A percentile compares a stretch with the other conserved stretches of the same genome.
phyloP scores from a whole-genome alignment of 1,284 basidiomycete species.

The Leccinum olivaceoglutinosum region DNA sequence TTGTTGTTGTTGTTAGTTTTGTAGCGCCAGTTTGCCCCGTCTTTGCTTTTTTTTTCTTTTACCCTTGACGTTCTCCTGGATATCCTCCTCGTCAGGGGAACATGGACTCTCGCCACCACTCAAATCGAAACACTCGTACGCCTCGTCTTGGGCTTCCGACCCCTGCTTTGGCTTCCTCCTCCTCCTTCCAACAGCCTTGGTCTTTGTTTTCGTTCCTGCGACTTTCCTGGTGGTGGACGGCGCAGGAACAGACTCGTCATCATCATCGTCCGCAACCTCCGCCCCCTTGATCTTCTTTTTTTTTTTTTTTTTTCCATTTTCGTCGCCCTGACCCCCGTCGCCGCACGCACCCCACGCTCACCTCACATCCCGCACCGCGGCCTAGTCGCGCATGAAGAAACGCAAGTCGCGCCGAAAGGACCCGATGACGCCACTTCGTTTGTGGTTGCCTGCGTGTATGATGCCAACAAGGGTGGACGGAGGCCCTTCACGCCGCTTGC shows the following conservation, averaged over 20 bases:
- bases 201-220: conserved; percentile 7
- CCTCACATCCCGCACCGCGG: conserved; percentile 19
- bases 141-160: conserved; percentile 28
- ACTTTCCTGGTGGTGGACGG: conserved; percentile 9
- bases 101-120: conserved; percentile 23
- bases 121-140: conserved; percentile 25
- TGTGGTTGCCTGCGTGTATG: conserved; percentile 79
- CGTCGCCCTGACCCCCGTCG: background rate
- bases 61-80: background rate
- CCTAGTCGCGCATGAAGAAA: conserved; percentile 22
- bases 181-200: conserved; percentile 3
- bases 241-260: background rate
- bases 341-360: conserved; percentile 1
- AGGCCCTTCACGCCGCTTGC: conserved; percentile 60
- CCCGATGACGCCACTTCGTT: conserved; percentile 46
- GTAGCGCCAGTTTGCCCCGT: background rate
- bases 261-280: background rate
- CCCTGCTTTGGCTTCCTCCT: conserved; percentile 22
- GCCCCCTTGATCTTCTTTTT: background rate
- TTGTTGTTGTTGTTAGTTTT: background rate
- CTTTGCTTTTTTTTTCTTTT: conserved; percentile 8
- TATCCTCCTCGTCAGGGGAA: conserved; percentile 15
- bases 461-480: conserved; percentile 51
- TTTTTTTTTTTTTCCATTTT: background rate
- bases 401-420: conserved; percentile 34